Conservation (phyloP, 2,329 filamentous ascomycete species). For the Cladosporium austrohemisphaericum region DNA sequence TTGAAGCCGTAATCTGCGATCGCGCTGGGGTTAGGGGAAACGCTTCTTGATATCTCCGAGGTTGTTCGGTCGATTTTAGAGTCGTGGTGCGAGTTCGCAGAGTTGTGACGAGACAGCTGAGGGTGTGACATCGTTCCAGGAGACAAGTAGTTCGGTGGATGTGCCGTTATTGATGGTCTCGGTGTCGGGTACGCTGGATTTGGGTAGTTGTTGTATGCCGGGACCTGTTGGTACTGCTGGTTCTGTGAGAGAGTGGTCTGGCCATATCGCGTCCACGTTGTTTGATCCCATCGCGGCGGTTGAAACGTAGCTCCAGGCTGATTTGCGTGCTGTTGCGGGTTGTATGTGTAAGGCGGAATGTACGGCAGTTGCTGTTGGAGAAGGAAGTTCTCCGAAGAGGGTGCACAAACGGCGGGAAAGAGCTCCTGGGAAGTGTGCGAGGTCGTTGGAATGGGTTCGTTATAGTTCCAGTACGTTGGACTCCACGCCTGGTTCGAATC, state of each 20-base stretch:
- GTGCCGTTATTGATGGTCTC: background rate
- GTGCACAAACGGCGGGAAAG: background rate
- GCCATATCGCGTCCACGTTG: background rate
- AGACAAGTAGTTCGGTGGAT: background rate
- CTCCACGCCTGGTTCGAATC: slow-evolving; percentile 9
- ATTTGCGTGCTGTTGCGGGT: background rate
- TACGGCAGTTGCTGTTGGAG: slow-evolving; percentile 1
- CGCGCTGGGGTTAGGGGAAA: slow-evolving; percentile 31
- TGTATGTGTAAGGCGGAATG: background rate
- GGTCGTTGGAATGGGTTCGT: background rate
- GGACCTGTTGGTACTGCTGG: background rate
- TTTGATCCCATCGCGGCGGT: slow-evolving; percentile 6
- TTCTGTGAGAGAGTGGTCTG: background rate
- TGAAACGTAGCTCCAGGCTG: background rate
- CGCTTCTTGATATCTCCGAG: slow-evolving; percentile 29
- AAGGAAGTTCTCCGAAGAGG: background rate
- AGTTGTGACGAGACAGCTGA: background rate
- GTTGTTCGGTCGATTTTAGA: background rate
- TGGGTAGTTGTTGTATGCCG: background rate
- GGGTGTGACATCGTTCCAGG: background rate
- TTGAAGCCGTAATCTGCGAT: slow-evolving; percentile 39
- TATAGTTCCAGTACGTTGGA: slow-evolving; percentile 8
- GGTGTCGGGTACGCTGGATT: slow-evolving; percentile 1
- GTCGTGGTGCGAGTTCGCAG: background rate
- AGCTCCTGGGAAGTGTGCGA: background rate